Evolutionary conservation across 768 basidiomycete genomes (phyloP).

Genomic region (Fomitopsis serialis): DNA sequence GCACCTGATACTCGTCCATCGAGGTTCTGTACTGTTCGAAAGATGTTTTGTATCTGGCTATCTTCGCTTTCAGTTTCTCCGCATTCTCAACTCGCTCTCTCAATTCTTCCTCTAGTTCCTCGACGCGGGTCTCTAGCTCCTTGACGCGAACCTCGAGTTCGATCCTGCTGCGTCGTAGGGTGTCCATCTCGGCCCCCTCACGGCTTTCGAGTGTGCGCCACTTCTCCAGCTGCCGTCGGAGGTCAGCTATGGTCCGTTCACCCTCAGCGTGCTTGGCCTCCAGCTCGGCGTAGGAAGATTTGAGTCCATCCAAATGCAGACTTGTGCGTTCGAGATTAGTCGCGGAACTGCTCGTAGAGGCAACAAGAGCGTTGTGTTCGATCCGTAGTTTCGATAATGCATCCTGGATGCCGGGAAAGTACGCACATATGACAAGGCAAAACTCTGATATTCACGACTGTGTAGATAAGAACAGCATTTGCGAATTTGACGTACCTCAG

Average conservation of each 20-base stretch:
- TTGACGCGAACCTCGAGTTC: constrained; percentile 52
- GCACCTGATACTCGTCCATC: constrained; percentile 16
- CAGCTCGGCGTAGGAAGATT: constrained; percentile 47
- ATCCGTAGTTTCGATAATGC: constrained; percentile 40
- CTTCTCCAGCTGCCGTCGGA: constrained; percentile 60
- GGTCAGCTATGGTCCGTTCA: constrained; percentile 46
- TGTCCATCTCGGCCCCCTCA: constrained; percentile 54
- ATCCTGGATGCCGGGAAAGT: constrained; percentile 22
- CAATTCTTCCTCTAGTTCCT: constrained; percentile 23
- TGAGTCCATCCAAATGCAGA: constrained; percentile 54
- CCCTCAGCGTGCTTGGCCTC: constrained; percentile 53
- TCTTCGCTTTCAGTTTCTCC: constrained; percentile 26
- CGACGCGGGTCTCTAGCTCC: constrained; percentile 35
- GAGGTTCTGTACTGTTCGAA: constrained; percentile 9
- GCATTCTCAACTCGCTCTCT: constrained; percentile 25
- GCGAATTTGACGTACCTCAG: constrained; percentile 18
- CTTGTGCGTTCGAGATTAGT: constrained; percentile 53
- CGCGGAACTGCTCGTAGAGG: constrained; percentile 37
- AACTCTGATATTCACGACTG: constrained; percentile 1
- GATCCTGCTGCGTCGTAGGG: constrained; percentile 45
- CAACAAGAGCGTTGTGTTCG: constrained; percentile 44
- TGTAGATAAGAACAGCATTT: background rate
- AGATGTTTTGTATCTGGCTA: constrained; percentile 21
- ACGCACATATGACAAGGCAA: background rate
- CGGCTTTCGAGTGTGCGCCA: constrained; percentile 66